Conservation (phyloP, 352 stramenopile species). For the Phytophthora boehmeriae region DNA sequence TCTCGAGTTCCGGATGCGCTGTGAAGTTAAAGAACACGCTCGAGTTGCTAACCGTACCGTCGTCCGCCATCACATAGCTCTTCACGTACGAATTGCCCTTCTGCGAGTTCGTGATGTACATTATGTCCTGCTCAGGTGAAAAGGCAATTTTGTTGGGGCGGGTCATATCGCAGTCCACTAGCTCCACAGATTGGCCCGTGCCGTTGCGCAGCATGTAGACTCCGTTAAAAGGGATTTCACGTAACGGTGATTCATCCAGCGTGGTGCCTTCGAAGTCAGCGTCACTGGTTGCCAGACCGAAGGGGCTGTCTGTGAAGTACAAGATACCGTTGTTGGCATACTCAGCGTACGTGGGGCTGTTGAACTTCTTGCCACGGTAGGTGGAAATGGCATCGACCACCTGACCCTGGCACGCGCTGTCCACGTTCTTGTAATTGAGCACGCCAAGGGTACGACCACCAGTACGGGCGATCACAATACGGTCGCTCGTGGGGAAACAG, state of each 20-base stretch:
- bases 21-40: slow-evolving; percentile 84
- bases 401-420: slow-evolving; percentile 61
- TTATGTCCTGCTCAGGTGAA: slow-evolving; percentile 65
- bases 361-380: slow-evolving; percentile 81
- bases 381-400: slow-evolving; percentile 78
- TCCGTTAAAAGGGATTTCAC: slow-evolving; percentile 81
- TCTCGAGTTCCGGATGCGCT: slow-evolving; percentile 65
- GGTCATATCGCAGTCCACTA: slow-evolving; percentile 78
- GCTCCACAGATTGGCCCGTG: slow-evolving; percentile 49
- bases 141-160: slow-evolving; percentile 88
- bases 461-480: slow-evolving; percentile 76
- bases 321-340: slow-evolving; percentile 67
- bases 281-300: slow-evolving; percentile 65
- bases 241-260: slow-evolving; percentile 68
- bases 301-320: slow-evolving; percentile 85
- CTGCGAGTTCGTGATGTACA: slow-evolving; percentile 86
- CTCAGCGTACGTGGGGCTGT: slow-evolving; percentile 73
- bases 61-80: slow-evolving; percentile 55
- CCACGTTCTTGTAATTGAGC: slow-evolving; percentile 63
- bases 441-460: slow-evolving; percentile 76
- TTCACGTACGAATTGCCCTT: slow-evolving; percentile 83
- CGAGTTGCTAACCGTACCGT: slow-evolving; percentile 59
- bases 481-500: slow-evolving; percentile 62
- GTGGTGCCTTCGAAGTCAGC: slow-evolving; percentile 68
- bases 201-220: slow-evolving; percentile 72